Percentiles rank a stretch among this genome's conserved stretches.
Conservation (phyloP, 1,139 yeast species). For the Lodderomyces oxycetoniae region DNA sequence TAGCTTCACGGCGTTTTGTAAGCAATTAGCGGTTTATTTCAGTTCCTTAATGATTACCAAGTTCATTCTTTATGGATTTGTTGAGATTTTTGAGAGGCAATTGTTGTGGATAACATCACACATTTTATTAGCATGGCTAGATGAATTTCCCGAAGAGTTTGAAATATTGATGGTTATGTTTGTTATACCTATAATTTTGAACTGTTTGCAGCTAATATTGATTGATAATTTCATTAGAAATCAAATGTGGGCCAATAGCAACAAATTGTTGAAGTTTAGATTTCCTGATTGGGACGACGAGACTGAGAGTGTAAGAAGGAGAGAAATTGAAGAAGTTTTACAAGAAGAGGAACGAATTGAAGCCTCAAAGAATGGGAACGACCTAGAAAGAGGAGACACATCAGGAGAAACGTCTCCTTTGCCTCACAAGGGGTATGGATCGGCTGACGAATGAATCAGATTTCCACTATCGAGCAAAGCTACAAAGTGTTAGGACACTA, state of each 20-base stretch:
- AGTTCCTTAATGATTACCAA: conserved; percentile 60
- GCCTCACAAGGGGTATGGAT: conserved; percentile 1
- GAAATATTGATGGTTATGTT: conserved; percentile 87
- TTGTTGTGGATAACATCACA: conserved; percentile 45
- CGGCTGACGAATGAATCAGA: too few species aligned
- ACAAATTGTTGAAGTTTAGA: conserved; percentile 18
- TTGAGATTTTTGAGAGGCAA: conserved; percentile 37
- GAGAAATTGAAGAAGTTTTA: conserved; percentile 12
- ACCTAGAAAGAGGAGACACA: too few species aligned
- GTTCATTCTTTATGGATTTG: conserved; percentile 41
- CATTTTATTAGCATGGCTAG: conserved; percentile 65
- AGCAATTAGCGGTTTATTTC: conserved; percentile 70
- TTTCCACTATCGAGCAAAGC: too few species aligned
- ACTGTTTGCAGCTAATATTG: conserved; percentile 79
- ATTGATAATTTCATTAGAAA: conserved; percentile 82
- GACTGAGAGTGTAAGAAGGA: conserved; percentile 14
- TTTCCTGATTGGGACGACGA: conserved; percentile 15
- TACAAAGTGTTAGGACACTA: too few species aligned
- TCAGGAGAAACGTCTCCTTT: too few species aligned
- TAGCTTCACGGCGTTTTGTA: conserved; percentile 54
- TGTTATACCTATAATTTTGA: conserved; percentile 72
- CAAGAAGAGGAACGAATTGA: conserved; percentile 8
- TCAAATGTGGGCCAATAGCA: conserved; percentile 27
- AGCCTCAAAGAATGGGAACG: conserved; percentile 6
- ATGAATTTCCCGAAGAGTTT: conserved; percentile 65